A percentile compares a stretch with the other conserved stretches of the same genome.
Conservation (phyloP, 345 rosid species). For the Ceriops decandra region DNA sequence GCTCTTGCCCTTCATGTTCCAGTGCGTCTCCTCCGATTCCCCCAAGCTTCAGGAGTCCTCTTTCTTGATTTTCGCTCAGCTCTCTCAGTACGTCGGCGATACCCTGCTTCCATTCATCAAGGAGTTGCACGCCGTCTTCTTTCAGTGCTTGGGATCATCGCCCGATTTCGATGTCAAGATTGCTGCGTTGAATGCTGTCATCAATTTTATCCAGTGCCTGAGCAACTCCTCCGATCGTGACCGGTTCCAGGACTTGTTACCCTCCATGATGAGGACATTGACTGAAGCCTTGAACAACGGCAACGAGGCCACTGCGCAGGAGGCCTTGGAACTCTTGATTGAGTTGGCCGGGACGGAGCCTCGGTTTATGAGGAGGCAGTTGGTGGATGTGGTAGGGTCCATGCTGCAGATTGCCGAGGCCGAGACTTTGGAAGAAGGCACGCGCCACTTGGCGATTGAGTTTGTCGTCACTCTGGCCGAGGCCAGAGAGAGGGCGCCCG, state of each 20-base stretch:
- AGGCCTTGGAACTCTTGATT: conserved; percentile 90
- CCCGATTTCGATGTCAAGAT: conserved; percentile 80
- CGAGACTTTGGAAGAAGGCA: conserved; percentile 84
- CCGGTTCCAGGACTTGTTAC: conserved; percentile 90
- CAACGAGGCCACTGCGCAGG: conserved; percentile 91
- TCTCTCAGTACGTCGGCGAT: conserved; percentile 89
- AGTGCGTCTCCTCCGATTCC: conserved; percentile 79
- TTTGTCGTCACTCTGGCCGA: conserved; percentile 91
- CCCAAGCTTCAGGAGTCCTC: conserved; percentile 86
- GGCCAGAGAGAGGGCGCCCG: conserved; percentile 98
- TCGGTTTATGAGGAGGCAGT: conserved; percentile 76
- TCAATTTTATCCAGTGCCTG: conserved; percentile 87
- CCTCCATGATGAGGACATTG: conserved; percentile 92
- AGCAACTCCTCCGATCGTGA: conserved; percentile 69
- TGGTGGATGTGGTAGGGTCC: conserved; percentile 85
- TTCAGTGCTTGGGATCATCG: conserved; percentile 59
- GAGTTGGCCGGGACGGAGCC: conserved; percentile 98
- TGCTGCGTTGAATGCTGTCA: conserved; percentile 88
- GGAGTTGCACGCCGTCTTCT: conserved; percentile 78
- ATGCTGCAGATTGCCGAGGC: conserved; percentile 99
- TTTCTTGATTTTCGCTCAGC: conserved; percentile 83
- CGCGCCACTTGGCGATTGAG: conserved; percentile 87
- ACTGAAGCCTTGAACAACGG: conserved; percentile 86
- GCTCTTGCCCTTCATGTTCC: conserved; percentile 88
- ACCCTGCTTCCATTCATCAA: conserved; percentile 68